These are phyloP conservation scores for Pichia sporocuriosa DNA, from an alignment of 805 yeast species.

Conservation along the genomic window DNA sequence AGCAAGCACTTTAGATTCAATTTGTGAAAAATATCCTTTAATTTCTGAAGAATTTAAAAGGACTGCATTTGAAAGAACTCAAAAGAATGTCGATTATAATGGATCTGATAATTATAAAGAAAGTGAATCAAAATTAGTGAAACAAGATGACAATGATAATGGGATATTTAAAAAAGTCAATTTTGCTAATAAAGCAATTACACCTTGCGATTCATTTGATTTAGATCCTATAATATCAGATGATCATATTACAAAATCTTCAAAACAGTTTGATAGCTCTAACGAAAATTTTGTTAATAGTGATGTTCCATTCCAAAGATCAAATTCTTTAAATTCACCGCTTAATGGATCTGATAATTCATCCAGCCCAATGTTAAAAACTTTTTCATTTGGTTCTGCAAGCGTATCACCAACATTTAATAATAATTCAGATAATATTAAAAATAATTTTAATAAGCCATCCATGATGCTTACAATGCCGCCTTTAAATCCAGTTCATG, in stretches of 20 bases:
- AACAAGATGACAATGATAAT: neutral
- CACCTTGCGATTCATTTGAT: neutral
- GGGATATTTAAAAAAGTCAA: neutral
- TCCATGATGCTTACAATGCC: slow-evolving; percentile 18
- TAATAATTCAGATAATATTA: too few relatives aligned
- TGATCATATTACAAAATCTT: neutral
- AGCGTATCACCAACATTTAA: neutral
- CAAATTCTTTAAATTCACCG: neutral
- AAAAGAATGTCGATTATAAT: slow-evolving; percentile 21
- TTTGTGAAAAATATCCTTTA: slow-evolving; percentile 52
- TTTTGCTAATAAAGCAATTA: neutral
- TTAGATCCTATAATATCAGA: neutral
- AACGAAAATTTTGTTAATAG: neutral
- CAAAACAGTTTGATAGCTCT: too few relatives aligned
- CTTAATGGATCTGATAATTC: neutral
- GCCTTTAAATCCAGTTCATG: slow-evolving; percentile 22
- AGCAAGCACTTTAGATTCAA: slow-evolving; percentile 44
- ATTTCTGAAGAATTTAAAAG: slow-evolving; percentile 52
- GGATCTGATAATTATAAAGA: neutral
- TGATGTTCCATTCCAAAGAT: neutral
- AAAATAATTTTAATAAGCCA: too few relatives aligned
- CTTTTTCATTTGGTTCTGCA: slow-evolving; percentile 5
- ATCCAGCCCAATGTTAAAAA: slow-evolving; percentile 4
- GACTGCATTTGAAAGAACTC: slow-evolving; percentile 50
- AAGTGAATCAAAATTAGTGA: neutral